Conservation (phyloP, 768 basidiomycete genomes). For the Amanita pallidorosea region DNA sequence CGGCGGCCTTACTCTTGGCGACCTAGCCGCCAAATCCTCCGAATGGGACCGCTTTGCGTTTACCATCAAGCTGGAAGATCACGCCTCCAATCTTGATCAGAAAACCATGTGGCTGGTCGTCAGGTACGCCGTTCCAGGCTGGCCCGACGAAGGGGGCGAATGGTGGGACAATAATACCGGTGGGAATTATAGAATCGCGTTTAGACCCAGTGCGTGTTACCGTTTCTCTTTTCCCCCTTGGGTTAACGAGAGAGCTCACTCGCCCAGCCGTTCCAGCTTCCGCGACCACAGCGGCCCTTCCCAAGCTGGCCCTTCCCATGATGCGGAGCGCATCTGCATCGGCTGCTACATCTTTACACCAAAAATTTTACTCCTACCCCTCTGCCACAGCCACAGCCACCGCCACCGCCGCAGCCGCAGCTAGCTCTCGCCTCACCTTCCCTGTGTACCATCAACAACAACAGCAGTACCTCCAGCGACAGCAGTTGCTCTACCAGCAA, state of each 20-base stretch:
- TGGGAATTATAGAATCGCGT: slow-evolving; percentile 68
- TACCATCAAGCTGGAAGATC: slow-evolving; percentile 62
- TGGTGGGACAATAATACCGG: slow-evolving; percentile 92
- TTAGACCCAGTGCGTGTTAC: slow-evolving; percentile 21
- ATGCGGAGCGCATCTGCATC: background rate
- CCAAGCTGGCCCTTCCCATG: slow-evolving; percentile 2
- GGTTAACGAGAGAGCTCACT: background rate
- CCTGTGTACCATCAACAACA: slow-evolving; percentile 3
- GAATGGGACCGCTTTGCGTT: slow-evolving; percentile 55
- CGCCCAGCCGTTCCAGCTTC: too few species aligned
- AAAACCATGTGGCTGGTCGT: slow-evolving; percentile 54
- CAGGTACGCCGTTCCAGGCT: slow-evolving; percentile 26
- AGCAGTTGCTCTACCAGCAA: slow-evolving; percentile 7
- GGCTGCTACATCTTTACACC: background rate
- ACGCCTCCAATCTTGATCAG: slow-evolving; percentile 35
- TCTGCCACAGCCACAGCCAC: background rate
- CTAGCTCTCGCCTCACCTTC: slow-evolving; percentile 4
- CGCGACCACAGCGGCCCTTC: slow-evolving; percentile 6
- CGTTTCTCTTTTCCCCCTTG: background rate
- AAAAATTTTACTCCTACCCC: slow-evolving; percentile 6
- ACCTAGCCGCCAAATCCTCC: slow-evolving; percentile 7
- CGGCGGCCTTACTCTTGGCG: slow-evolving; percentile 6
- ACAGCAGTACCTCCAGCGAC: background rate
- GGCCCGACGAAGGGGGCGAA: slow-evolving; percentile 28
- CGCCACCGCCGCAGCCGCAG: background rate